phyloP scores from a whole-genome alignment of 768 basidiomycete species.

The Auricularia sp. region DNA sequence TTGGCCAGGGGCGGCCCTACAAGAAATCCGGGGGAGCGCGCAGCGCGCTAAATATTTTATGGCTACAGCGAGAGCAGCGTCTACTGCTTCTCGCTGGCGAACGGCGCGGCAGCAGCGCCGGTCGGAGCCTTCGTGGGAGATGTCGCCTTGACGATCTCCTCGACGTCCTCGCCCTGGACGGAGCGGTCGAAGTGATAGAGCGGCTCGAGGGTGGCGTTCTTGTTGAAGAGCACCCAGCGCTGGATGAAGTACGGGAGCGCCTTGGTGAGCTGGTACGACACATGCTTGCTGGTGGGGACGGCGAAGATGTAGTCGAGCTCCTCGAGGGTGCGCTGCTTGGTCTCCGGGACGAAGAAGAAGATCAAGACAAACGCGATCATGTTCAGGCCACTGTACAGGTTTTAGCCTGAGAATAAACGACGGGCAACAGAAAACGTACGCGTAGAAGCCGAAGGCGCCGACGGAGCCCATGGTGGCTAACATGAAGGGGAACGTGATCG shows the following conservation, averaged over 20 bases:
- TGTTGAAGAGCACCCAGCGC: constrained; percentile 35
- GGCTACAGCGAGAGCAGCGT: not conserved
- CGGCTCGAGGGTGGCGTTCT: constrained; percentile 25
- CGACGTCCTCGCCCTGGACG: not conserved
- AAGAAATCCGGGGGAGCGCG: not conserved
- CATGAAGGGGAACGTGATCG: constrained; percentile 50
- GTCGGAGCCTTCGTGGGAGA: not conserved
- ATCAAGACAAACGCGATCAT: constrained; percentile 43
- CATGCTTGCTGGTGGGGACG: constrained; percentile 37
- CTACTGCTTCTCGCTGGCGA: not conserved
- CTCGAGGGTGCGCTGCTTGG: constrained; percentile 17
- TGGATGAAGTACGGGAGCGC: constrained; percentile 42
- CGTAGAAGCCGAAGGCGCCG: constrained; percentile 49
- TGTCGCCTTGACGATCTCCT: not conserved
- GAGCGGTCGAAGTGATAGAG: constrained; percentile 38
- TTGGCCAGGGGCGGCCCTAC: not conserved
- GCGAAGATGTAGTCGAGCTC: constrained; percentile 20
- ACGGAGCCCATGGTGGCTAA: constrained; percentile 21
- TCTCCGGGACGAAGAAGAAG: constrained; percentile 45
- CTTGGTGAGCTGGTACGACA: constrained; percentile 30
- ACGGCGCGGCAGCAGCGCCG: not conserved
- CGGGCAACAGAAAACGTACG: constrained; percentile 7
- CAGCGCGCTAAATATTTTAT: not conserved
- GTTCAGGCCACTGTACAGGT: constrained; percentile 26
- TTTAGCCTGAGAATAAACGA: not conserved